phyloP scores from a whole-genome alignment of 2,329 filamentous ascomycete genomes.

The Fusarium solani-melongenae region DNA sequence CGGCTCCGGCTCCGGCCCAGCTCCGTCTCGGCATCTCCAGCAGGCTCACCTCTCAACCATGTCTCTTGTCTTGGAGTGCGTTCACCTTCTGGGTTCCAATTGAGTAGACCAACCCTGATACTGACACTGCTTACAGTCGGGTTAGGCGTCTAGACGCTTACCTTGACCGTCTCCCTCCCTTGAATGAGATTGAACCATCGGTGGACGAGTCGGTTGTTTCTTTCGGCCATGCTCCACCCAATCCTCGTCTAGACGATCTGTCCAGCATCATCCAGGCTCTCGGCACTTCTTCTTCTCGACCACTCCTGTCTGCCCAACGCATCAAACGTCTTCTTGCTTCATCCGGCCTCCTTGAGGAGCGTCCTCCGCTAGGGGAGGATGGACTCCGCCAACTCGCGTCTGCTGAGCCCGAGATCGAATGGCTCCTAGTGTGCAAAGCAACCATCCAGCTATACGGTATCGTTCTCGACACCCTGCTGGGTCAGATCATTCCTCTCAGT shows the following conservation, averaged over 20 bases:
- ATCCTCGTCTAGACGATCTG: slow-evolving; percentile 69
- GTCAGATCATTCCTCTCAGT: slow-evolving; percentile 84
- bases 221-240: slow-evolving; percentile 56
- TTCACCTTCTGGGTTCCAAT: slow-evolving; percentile 24
- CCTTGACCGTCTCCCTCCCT: slow-evolving; percentile 68
- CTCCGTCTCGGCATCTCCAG: slow-evolving; percentile 15
- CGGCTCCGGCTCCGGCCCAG: slow-evolving; percentile 16
- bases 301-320: slow-evolving; percentile 68
- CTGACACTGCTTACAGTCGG: slow-evolving; percentile 57
- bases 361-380: slow-evolving; percentile 43
- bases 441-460: slow-evolving; percentile 90
- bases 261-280: slow-evolving; percentile 76
- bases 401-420: slow-evolving; percentile 81
- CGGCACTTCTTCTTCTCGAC: slow-evolving; percentile 73
- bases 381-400: slow-evolving; percentile 59
- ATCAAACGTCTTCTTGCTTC: slow-evolving; percentile 72
- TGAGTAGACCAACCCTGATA: slow-evolving; percentile 7
- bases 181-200: slow-evolving; percentile 52
- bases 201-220: slow-evolving; percentile 54
- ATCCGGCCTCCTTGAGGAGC: slow-evolving; percentile 64
- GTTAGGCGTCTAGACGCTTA: slow-evolving; percentile 73
- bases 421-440: slow-evolving; percentile 91
- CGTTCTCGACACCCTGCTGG: slow-evolving; percentile 79
- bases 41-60: slow-evolving; percentile 34
- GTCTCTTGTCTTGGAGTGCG: slow-evolving; percentile 47